Percentiles rank a stretch among this genome's conserved stretches.
Conservation (phyloP, 176 grass and related monocot genomes). For the Eleusine indica region DNA sequence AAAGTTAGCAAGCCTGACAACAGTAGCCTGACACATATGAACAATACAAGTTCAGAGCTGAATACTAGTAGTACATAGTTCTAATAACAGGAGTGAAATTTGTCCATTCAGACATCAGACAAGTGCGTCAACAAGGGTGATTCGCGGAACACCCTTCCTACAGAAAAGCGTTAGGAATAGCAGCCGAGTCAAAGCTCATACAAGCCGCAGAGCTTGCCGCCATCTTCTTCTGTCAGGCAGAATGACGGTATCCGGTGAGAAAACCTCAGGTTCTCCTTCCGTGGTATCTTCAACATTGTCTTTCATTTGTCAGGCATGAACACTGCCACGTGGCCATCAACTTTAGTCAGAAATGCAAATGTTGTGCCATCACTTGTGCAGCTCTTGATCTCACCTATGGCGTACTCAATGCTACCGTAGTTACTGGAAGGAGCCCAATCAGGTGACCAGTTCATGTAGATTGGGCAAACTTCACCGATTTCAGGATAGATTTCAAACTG, state of each 20-base stretch:
- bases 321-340: constrained; percentile 56
- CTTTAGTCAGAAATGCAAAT: constrained; percentile 48
- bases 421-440: constrained; percentile 51
- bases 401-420: constrained; percentile 53
- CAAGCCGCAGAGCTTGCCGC: constrained; percentile 65
- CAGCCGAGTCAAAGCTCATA: constrained; percentile 84
- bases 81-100: no score
- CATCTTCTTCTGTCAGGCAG: constrained; percentile 56
- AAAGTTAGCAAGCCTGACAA: no score
- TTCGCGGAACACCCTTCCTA: not conserved
- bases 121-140: not conserved
- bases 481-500: constrained; percentile 54
- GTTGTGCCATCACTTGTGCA: constrained; percentile 40
- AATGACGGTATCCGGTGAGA: constrained; percentile 73
- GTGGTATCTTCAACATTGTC: constrained; percentile 44
- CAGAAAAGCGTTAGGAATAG: constrained; percentile 68
- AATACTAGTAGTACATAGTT: no score
- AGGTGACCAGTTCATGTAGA: constrained; percentile 74
- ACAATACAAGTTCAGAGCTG: no score
- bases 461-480: constrained; percentile 63
- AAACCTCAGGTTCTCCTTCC: constrained; percentile 53
- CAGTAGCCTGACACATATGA: no score
- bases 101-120: not conserved
- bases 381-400: constrained; percentile 52
- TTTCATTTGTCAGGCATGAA: constrained; percentile 55